Percentiles rank a stretch among this genome's conserved stretches.
Conservation (phyloP, 208 protist genomes). For the Acanthamoeba triangularis region DNA sequence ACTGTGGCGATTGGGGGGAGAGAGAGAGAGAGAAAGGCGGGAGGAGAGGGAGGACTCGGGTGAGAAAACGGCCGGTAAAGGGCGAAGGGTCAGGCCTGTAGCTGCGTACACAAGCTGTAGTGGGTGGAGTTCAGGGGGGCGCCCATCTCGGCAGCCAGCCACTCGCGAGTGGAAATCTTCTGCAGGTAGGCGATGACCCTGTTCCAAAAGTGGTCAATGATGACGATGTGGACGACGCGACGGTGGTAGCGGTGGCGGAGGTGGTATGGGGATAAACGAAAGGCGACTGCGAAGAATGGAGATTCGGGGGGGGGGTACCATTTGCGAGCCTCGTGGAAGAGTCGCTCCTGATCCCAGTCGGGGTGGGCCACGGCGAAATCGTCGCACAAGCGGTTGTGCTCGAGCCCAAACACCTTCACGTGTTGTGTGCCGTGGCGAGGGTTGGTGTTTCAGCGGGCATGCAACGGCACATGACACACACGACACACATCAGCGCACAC, state of each 20-base stretch:
- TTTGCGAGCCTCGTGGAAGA: slow-evolving; percentile 61
- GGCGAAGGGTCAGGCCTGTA: not conserved
- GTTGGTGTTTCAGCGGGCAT: too few relatives aligned
- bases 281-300: not conserved
- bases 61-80: not conserved
- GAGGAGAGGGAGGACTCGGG: not conserved
- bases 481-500: not conserved
- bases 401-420: not conserved
- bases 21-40: not conserved
- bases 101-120: not conserved
- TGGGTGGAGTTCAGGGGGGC: not conserved
- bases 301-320: not conserved
- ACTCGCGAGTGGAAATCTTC: slow-evolving; percentile 63
- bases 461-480: too few relatives aligned
- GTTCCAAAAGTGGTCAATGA: not conserved
- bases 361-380: not conserved
- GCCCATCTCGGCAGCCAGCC: slow-evolving; percentile 48
- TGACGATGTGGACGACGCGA: too few relatives aligned
- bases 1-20: not conserved
- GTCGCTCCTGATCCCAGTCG: slow-evolving; percentile 36
- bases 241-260: not conserved
- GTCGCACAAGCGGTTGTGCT: slow-evolving; percentile 75
- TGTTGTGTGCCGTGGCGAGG: not conserved
- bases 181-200: slow-evolving; percentile 65
- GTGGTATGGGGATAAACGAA: not conserved